Base-by-base conservation (phyloP, 192 early-diverging fungal species). In the Chytriomyces hyalinus region DNA sequence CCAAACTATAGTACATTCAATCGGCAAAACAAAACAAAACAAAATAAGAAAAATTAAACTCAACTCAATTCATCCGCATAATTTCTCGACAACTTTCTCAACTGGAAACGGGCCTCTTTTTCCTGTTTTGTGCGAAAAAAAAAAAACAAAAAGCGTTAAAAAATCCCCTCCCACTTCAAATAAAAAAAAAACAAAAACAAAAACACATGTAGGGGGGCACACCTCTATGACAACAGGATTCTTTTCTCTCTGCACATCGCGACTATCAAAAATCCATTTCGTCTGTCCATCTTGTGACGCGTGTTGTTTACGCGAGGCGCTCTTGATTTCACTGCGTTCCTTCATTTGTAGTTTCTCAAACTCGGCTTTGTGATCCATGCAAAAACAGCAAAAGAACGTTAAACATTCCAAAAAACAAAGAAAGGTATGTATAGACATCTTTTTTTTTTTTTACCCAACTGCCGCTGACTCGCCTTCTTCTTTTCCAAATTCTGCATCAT, bases 401-500 rank as follows among this genome's bases (percentile, higher is more conserved):
- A n/a, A n/a, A n/a, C n/a, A n/a, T n/a, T n/a, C n/a, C 28, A 2
- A 0, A 36, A 36, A 36, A 2, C 28, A 36, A 36, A 36, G 0
- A 36, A 0, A 36, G 2, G 2, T 1, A 36, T n/a, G n/a, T n/a
- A 36, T 1, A 36, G 28, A 36, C 2, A 36, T 36, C 2, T 2
- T 17, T 13, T 13, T 17, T 59, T 59, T 0, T n/a, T 24, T 13
- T 15, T 70, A 73, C 71, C 71, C 13, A 73, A 43, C 44, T 73
- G 59, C 11, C 60, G 53, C 17, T 73, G 71, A 45, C 60, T 62
- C 15, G 71, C 71, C 71, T 73, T 73, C 36, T 73, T 73, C 46
- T 73, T 73, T 26, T 73, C 71, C 60, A 73, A 63, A 45, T 73
- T 73, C 6, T 44, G 60, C 71, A 47, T n/a, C 45, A 73, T 20